Evolutionary conservation across 345 rosid genomes (phyloP).

Genomic region (Alliaria petiolata): DNA sequence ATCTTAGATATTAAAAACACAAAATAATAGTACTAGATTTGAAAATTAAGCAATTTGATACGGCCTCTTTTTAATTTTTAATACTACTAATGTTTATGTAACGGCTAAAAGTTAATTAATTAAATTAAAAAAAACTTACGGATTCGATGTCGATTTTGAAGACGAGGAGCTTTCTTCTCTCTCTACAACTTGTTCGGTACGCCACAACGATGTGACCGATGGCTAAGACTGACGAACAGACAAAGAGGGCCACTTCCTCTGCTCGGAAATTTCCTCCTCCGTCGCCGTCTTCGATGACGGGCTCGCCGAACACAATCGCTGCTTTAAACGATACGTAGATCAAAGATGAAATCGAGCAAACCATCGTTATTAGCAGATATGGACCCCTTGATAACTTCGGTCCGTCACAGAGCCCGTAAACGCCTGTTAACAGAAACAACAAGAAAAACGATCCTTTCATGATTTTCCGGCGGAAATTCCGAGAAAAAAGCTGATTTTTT

Average conservation of each 20-base stretch:
- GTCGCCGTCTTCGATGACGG: too few relatives aligned
- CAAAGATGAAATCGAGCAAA: constrained; percentile 66
- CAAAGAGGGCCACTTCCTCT: constrained; percentile 67
- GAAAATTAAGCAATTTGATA: too few relatives aligned
- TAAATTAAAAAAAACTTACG: too few relatives aligned
- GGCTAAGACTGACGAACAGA: constrained; percentile 62
- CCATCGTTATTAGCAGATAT: constrained; percentile 62
- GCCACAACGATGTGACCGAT: constrained; percentile 77
- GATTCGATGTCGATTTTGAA: constrained; percentile 97
- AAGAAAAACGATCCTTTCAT: not conserved
- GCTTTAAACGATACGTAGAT: constrained; percentile 75
- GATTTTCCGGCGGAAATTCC: not conserved
- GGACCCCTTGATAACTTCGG: constrained; percentile 80
- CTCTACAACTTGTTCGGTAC: constrained; percentile 85
- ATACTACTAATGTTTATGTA: not conserved
- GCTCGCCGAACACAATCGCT: constrained; percentile 58
- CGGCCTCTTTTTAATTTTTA: not conserved
- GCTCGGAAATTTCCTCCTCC: constrained; percentile 40
- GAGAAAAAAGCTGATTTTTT: not conserved
- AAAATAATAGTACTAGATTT: not conserved
- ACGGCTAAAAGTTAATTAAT: constrained; percentile 22
- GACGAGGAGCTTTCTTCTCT: constrained; percentile 81
- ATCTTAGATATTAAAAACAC: constrained; percentile 1
- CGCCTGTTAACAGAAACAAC: constrained; percentile 41
- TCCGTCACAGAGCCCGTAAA: constrained; percentile 82